Evolutionary conservation across 2,329 filamentous ascomycete genomes (phyloP), one percentile per base, ranked within the genome.

Genomic region (Kalaharituber pfeilii): DNA sequence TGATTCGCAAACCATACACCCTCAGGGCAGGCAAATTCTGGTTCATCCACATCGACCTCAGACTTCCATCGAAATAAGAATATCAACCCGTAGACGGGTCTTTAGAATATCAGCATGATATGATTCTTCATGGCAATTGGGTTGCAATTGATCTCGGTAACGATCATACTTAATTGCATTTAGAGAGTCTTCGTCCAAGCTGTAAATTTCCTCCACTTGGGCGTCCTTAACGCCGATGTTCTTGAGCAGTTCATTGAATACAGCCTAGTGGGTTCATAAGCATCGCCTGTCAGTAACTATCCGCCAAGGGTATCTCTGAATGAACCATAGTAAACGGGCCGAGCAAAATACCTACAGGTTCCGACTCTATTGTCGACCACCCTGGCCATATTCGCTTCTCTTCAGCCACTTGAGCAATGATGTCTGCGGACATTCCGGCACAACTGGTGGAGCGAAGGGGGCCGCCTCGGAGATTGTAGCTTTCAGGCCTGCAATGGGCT

Each of bases 1-100:
- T 94, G 89, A 64, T 95, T 95, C 26, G 88, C 87, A 67, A 95
- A 96, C 89, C 91, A 98, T 18, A 96, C 72, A 27, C 78, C 71
- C 2, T 77, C 70, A 0, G 80, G 80, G 58, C 77, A 81, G 57
- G 66, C 73, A 45, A 70, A 71, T 57, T 75, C 72, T 4, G 69
- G 66, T 53, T 78, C 73, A n/a, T 75, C 72, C 28, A 77, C 68
- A 51, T 71, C 66, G 33, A 71, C 70, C 5, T 73, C 68, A 3
- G 72, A 75, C 27, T 76, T 74, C 62, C 79, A 94, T 56, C 82
- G 78, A 63, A 86, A 94, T 1, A 94, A 75, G 59, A 96, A 91
- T 50, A 98, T 83, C n/a, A 96, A 70, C 2, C 89, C 89, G 62
- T 86, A 80, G 1, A 91, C 75, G 1, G 84, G 84, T 62, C 82